Percentiles rank a stretch among this genome's conserved stretches.
These are phyloP conservation scores for Sutorius australiensis DNA, from an alignment of 768 basidiomycete species.

Conservation along the genomic window DNA sequence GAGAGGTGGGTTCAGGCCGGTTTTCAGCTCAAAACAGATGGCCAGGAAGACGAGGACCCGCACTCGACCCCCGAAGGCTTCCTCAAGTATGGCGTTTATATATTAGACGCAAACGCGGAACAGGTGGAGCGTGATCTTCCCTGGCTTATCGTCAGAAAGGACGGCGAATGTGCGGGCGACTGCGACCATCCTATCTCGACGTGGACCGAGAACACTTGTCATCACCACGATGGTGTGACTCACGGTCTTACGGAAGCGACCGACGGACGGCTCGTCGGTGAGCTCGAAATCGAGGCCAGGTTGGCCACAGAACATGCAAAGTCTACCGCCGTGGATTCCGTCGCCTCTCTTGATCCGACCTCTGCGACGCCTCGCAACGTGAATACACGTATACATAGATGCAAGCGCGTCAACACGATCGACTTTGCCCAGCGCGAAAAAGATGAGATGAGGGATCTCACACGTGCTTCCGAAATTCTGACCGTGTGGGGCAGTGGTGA, in stretches of 20 bases:
- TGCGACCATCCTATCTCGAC: constrained; percentile 12
- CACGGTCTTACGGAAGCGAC: constrained; percentile 31
- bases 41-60: constrained; percentile 15
- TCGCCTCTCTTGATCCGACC: neutral
- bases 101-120: constrained; percentile 29
- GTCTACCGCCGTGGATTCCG: neutral
- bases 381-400: constrained; percentile 23
- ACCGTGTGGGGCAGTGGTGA: constrained; percentile 34
- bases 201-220: neutral
- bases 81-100: constrained; percentile 30
- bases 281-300: constrained; percentile 21
- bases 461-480: constrained; percentile 76
- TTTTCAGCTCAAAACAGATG: constrained; percentile 5
- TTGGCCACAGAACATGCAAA: constrained; percentile 4
- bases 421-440: constrained; percentile 81
- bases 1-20: constrained; percentile 19
- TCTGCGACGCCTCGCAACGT: neutral
- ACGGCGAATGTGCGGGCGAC: constrained; percentile 21
- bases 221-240: neutral
- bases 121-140: constrained; percentile 26
- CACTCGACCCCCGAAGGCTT: constrained; percentile 26
- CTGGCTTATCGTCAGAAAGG: constrained; percentile 29
- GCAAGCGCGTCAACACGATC: constrained; percentile 53
- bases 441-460: constrained; percentile 88
- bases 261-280: constrained; percentile 25